Evolutionary conservation across 352 stramenopile genomes (phyloP).

Genomic region (Phytophthora europaea): DNA sequence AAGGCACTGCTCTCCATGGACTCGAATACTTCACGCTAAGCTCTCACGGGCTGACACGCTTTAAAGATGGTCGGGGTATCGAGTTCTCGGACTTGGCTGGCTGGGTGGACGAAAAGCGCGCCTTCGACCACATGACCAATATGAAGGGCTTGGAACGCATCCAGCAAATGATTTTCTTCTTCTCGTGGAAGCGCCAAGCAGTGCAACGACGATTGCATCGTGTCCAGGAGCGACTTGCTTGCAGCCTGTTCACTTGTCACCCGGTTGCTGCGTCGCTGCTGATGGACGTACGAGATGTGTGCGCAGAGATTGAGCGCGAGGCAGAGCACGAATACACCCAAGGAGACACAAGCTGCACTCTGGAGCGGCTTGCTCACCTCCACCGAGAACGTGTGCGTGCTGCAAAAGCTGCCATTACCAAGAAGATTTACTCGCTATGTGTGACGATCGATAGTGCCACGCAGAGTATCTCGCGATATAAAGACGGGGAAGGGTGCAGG

Average conservation of each 20-base stretch:
- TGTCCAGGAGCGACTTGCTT: constrained; percentile 47
- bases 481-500: constrained; percentile 11
- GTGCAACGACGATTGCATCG: constrained; percentile 53
- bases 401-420: constrained; percentile 21
- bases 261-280: constrained; percentile 44
- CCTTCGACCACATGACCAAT: constrained; percentile 78
- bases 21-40: constrained; percentile 71
- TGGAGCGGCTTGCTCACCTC: constrained; percentile 22
- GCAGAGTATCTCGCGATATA: constrained; percentile 25
- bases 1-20: constrained; percentile 33
- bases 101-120: constrained; percentile 78
- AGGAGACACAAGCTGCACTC: constrained; percentile 26
- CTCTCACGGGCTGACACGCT: constrained; percentile 67
- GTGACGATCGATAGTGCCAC: constrained; percentile 25
- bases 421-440: constrained; percentile 35
- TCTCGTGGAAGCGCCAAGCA: constrained; percentile 73
- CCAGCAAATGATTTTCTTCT: constrained; percentile 80
- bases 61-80: constrained; percentile 42
- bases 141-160: constrained; percentile 73
- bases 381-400: constrained; percentile 25
- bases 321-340: constrained; percentile 19
- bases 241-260: constrained; percentile 66
- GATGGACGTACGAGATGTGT: constrained; percentile 37
- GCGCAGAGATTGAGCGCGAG: constrained; percentile 31
- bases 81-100: constrained; percentile 64